phyloP scores from a whole-genome alignment of 148 eudicot genomes.

The Rhododendron ovatum region DNA sequence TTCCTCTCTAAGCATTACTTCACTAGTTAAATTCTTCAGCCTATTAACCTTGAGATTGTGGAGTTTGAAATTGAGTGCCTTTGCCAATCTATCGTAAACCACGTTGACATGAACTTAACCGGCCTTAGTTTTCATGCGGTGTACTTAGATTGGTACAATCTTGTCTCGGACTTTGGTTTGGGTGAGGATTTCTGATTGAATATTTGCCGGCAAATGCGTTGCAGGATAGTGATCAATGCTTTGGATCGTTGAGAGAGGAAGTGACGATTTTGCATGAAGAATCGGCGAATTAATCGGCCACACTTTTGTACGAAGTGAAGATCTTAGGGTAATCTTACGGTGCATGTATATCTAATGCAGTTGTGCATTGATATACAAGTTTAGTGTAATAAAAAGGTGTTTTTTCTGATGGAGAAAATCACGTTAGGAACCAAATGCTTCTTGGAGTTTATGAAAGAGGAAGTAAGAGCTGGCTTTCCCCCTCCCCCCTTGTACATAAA shows the following conservation, averaged over 20 bases:
- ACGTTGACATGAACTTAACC: background rate
- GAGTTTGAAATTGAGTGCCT: background rate
- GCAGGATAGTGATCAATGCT: conserved; percentile 72
- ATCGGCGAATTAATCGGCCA: background rate
- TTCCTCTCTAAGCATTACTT: background rate
- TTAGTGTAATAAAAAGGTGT: background rate
- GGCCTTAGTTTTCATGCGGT: too few species aligned
- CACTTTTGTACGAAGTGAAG: conserved; percentile 1
- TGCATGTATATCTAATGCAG: background rate
- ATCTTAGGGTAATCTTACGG: background rate
- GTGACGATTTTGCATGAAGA: conserved; percentile 6
- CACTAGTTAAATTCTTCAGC: background rate
- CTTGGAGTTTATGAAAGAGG: conserved; percentile 5
- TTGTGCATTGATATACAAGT: background rate
- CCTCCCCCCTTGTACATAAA: background rate
- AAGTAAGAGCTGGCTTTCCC: background rate
- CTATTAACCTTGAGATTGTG: background rate
- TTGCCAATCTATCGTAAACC: background rate
- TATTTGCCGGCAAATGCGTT: background rate
- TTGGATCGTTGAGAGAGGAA: conserved; percentile 54
- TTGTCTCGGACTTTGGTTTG: background rate
- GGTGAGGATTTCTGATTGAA: background rate
- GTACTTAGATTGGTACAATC: background rate
- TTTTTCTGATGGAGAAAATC: background rate
- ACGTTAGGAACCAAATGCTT: background rate